These are phyloP conservation scores for Lepidopterella palustris DNA, from an alignment of 495 filamentous ascomycete species.

Conservation along the genomic window DNA sequence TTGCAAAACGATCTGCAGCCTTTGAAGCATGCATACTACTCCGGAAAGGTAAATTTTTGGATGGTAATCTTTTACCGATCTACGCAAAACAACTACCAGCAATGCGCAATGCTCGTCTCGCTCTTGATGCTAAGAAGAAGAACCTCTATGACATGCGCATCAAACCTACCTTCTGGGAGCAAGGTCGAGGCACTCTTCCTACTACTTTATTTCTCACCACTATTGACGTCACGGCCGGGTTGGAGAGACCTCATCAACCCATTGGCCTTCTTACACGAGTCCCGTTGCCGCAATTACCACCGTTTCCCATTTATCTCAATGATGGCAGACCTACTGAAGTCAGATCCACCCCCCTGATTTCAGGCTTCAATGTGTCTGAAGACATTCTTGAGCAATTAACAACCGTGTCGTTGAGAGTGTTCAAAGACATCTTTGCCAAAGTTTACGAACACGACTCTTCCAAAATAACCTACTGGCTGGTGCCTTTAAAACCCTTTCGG, in stretches of 20 bases:
- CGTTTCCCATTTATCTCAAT: slow-evolving; percentile 65
- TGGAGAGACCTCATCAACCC: slow-evolving; percentile 56
- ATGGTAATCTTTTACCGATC: slow-evolving; percentile 65
- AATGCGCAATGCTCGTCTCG: slow-evolving; percentile 88
- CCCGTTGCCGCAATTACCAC: slow-evolving; percentile 56
- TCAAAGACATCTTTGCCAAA: slow-evolving; percentile 87
- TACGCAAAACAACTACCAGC: slow-evolving; percentile 67
- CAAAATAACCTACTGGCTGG: slow-evolving; percentile 80
- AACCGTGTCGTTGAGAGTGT: slow-evolving; percentile 66
- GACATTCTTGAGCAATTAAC: slow-evolving; percentile 49
- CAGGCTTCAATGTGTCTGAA: slow-evolving; percentile 38
- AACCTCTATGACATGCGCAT: slow-evolving; percentile 67
- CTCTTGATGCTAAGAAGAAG: slow-evolving; percentile 68
- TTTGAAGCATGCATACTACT: slow-evolving; percentile 77
- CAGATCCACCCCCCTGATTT: slow-evolving; percentile 37
- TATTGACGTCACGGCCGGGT: slow-evolving; percentile 52
- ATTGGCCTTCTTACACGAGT: slow-evolving; percentile 68
- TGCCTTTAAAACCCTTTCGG: slow-evolving; percentile 41
- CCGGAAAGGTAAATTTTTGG: slow-evolving; percentile 57
- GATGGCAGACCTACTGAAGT: slow-evolving; percentile 53
- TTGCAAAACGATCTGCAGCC: slow-evolving; percentile 85
- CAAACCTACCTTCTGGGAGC: slow-evolving; percentile 75
- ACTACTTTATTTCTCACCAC: slow-evolving; percentile 56
- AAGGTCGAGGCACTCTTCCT: slow-evolving; percentile 46
- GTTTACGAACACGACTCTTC: slow-evolving; percentile 55